These are phyloP conservation scores for Ustilago xerochloae DNA, from an alignment of 1,284 basidiomycete species.

Conservation along the genomic window DNA sequence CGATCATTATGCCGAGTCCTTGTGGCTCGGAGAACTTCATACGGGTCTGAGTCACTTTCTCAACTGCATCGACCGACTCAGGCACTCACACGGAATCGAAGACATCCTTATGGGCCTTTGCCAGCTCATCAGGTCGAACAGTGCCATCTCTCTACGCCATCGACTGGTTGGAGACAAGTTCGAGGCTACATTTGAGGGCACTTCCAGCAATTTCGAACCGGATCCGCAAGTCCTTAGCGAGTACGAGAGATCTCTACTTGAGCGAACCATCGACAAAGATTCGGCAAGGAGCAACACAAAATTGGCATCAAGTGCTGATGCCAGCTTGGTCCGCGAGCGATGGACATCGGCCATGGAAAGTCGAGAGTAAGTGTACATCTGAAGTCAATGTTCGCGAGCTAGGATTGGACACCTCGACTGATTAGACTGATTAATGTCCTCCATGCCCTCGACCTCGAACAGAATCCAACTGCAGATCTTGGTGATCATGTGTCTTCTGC, in stretches of 20 bases:
- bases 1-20: slow-evolving; percentile 23
- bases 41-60: slow-evolving; percentile 38
- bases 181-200: background rate
- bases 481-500: slow-evolving; percentile 38
- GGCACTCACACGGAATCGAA: slow-evolving; percentile 11
- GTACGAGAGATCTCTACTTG: slow-evolving; percentile 18
- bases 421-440: too few species aligned
- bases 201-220: background rate
- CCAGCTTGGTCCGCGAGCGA: slow-evolving; percentile 5
- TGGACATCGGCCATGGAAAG: slow-evolving; percentile 45
- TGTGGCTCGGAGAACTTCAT: slow-evolving; percentile 49
- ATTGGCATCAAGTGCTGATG: background rate
- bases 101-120: slow-evolving; percentile 26
- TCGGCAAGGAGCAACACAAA: background rate
- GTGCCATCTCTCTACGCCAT: slow-evolving; percentile 23
- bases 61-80: slow-evolving; percentile 27
- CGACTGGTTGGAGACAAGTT: slow-evolving; percentile 1
- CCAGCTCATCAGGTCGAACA: slow-evolving; percentile 27
- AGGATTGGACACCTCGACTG: too few species aligned
- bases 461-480: slow-evolving; percentile 48
- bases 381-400: background rate
- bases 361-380: slow-evolving; percentile 35
- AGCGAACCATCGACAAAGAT: slow-evolving; percentile 2
- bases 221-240: background rate
- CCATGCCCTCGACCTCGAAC: too few species aligned